phyloP scores from a whole-genome alignment of 1,139 yeast genomes.

The Kodamaea sp. region DNA sequence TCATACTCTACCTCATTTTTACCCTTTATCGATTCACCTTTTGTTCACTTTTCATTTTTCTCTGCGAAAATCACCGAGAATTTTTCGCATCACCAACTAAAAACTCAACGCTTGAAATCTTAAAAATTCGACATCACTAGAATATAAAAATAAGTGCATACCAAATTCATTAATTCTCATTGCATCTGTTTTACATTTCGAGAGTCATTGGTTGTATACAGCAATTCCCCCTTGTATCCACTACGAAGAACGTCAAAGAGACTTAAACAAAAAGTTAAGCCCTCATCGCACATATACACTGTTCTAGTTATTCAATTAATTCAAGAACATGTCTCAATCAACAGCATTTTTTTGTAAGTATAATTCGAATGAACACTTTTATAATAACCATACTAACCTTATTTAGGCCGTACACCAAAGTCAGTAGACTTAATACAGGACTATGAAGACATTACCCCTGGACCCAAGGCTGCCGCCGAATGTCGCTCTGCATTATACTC shows the following conservation, averaged over 20 bases:
- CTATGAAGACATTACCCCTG: slow-evolving; percentile 17
- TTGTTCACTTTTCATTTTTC: too few species aligned
- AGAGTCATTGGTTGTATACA: too few species aligned
- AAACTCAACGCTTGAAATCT: too few species aligned
- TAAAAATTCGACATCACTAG: too few species aligned
- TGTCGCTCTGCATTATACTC: slow-evolving; percentile 49
- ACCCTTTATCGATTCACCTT: too few species aligned
- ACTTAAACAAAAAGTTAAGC: neutral
- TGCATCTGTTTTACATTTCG: too few species aligned
- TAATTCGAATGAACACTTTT: neutral
- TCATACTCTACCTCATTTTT: too few species aligned
- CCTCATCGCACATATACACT: neutral
- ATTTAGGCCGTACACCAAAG: slow-evolving; percentile 18
- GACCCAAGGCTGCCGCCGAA: slow-evolving; percentile 26
- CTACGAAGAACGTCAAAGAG: slow-evolving; percentile 1
- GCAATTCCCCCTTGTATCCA: too few species aligned
- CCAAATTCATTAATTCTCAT: too few species aligned
- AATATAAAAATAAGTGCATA: too few species aligned
- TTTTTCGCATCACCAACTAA: too few species aligned
- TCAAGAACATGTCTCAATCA: slow-evolving; percentile 14
- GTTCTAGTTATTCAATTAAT: slow-evolving; percentile 1
- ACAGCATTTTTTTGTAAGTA: slow-evolving; percentile 20
- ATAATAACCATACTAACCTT: slow-evolving; percentile 10
- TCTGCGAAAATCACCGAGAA: too few species aligned
- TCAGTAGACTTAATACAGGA: slow-evolving; percentile 18